Conservation (phyloP, 1,284 basidiomycete genomes). For the Sanghuangporus baumii region DNA sequence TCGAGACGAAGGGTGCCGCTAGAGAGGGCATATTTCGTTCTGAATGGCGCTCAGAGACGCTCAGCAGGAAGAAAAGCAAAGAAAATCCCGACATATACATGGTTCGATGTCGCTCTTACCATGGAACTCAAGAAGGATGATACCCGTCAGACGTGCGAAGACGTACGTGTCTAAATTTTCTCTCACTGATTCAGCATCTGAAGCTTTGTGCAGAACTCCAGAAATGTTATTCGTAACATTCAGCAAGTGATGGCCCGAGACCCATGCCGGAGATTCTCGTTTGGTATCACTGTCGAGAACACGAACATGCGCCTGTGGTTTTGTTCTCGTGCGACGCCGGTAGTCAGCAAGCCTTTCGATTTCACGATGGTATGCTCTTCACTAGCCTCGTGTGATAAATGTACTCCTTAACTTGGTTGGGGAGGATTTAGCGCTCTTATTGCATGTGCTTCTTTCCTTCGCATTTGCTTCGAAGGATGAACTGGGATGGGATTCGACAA, state of each 20-base stretch:
- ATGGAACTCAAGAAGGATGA: background rate
- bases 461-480: background rate
- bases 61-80: background rate
- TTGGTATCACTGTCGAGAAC: constrained; percentile 15
- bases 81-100: background rate
- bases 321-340: background rate
- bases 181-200: too few species aligned
- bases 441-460: background rate
- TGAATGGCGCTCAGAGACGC: background rate
- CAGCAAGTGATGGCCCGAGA: constrained; percentile 16
- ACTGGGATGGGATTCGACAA: background rate
- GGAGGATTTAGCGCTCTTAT: background rate
- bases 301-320: background rate
- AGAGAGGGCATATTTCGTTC: background rate
- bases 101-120: background rate
- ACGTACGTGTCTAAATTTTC: too few species aligned
- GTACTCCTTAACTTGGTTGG: background rate
- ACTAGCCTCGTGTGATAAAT: background rate
- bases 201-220: constrained; percentile 14
- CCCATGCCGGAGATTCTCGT: constrained; percentile 17
- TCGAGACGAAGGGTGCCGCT: background rate
- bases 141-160: background rate
- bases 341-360: background rate
- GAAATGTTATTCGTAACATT: constrained; percentile 13
- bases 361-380: background rate